A percentile compares a stretch with the other conserved stretches of the same genome.
These are phyloP conservation scores for Mycocalia duriaeana DNA, from an alignment of 1,284 basidiomycete species.

Conservation along the genomic window DNA sequence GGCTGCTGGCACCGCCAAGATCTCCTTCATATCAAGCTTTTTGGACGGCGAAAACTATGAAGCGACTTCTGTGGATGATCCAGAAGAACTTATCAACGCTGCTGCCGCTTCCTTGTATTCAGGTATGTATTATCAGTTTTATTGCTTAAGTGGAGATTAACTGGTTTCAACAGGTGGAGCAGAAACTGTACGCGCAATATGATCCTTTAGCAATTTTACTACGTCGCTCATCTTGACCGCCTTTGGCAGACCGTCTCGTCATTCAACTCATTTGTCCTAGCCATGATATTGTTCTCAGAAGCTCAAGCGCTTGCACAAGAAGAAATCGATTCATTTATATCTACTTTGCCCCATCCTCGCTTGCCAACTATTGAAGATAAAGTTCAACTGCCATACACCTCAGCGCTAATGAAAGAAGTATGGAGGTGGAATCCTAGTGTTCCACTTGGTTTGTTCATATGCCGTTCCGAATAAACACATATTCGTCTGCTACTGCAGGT, in stretches of 20 bases:
- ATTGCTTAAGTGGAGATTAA: no score
- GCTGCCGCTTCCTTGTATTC: conserved; percentile 37
- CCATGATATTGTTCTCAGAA: neutral
- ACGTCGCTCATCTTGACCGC: neutral
- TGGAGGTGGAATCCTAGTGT: neutral
- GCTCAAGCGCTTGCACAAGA: neutral
- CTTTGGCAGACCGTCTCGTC: neutral
- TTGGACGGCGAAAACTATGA: conserved; percentile 14
- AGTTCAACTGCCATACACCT: neutral
- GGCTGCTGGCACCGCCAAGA: conserved; percentile 14
- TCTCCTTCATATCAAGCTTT: conserved; percentile 20
- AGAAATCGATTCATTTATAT: neutral
- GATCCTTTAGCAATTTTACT: neutral
- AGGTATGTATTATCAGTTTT: conserved; percentile 14
- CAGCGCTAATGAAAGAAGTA: conserved; percentile 1
- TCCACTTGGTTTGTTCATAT: neutral
- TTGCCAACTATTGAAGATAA: neutral
- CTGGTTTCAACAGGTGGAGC: conserved; percentile 12
- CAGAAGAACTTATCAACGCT: conserved; percentile 33
- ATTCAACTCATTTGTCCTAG: neutral
- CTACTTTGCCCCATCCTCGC: neutral
- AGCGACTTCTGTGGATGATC: conserved; percentile 17
- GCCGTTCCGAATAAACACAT: neutral
- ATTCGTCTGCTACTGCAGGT: neutral
- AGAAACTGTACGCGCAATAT: conserved; percentile 30